Evolutionary conservation across 805 yeast genomes (phyloP).

Genomic region (Wickerhamomyces alni): DNA sequence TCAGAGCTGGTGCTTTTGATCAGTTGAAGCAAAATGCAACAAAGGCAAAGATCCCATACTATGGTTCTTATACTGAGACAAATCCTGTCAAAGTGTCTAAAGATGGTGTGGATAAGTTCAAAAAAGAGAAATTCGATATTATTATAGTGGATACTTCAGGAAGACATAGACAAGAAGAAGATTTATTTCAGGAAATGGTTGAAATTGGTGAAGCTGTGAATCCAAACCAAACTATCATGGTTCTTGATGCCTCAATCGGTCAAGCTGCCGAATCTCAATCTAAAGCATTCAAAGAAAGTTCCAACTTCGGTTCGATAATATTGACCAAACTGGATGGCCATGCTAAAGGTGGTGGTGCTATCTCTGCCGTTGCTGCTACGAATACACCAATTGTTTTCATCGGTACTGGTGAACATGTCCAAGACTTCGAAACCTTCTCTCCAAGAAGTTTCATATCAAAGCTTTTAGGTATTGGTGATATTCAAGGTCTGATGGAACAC

Average conservation of each 20-base stretch:
- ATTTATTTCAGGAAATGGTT: slow-evolving; percentile 88
- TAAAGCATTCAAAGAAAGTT: slow-evolving; percentile 85
- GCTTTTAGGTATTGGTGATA: slow-evolving; percentile 90
- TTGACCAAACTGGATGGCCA: slow-evolving; percentile 98
- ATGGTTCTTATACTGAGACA: slow-evolving; percentile 91
- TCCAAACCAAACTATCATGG: slow-evolving; percentile 98
- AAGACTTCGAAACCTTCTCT: slow-evolving; percentile 85
- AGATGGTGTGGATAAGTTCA: slow-evolving; percentile 89
- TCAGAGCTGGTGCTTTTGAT: slow-evolving; percentile 99
- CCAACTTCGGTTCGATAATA: slow-evolving; percentile 92
- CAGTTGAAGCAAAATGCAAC: slow-evolving; percentile 97
- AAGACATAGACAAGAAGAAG: slow-evolving; percentile 92
- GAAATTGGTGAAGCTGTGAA: slow-evolving; percentile 82
- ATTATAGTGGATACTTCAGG: slow-evolving; percentile 98
- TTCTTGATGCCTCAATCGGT: slow-evolving; percentile 94
- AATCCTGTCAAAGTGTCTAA: slow-evolving; percentile 90
- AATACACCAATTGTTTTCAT: slow-evolving; percentile 91
- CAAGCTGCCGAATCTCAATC: slow-evolving; percentile 98
- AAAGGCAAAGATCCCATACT: slow-evolving; percentile 89
- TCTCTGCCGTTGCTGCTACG: slow-evolving; percentile 96
- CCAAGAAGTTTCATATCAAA: slow-evolving; percentile 89
- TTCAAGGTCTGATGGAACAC: slow-evolving; percentile 90
- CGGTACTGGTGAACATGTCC: slow-evolving; percentile 97
- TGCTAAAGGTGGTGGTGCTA: slow-evolving; percentile 99
- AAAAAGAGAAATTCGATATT: slow-evolving; percentile 84